Base-by-base conservation (phyloP, 148 eudicot species). In the Bassia scoparia region DNA sequence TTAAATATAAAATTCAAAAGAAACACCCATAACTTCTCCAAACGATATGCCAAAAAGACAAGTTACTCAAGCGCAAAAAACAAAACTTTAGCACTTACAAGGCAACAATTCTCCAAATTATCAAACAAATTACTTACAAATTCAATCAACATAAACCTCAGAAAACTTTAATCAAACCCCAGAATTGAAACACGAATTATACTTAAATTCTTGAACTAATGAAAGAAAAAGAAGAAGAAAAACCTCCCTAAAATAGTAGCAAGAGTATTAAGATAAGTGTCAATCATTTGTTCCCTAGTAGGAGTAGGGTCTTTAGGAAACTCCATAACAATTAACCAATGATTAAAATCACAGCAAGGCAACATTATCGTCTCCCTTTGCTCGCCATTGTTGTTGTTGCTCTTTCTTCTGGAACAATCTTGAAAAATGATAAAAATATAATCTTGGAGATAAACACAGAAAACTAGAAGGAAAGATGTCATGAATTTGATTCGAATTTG, bases 311-410 rank as follows among this genome's bases (percentile, higher is more conserved):
- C 97, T 61, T 94, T 87, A 43, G 97, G 96, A 54, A 91, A 91
- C 86, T 91, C 98, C 97, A 94, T 91, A 38, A 91, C 93, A 58
- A 94, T 88, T 18, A 94, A 84, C 97, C 97, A 94, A 74, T 94
- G 96, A 13, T 91, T 89, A 77, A 84, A 94, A 76, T 94, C 97
- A 86, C 97, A 94, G 35, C 96, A 97, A 23, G 93, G 91, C 31
- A 91, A 81, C 93, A 88, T 83, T 52, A 94, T 89, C 68, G 87
- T 89, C 67, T 89, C 96, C 74, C 90, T 88, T 31, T 82, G 85
- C 72, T 88, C 96, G 23, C 73, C 78, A 76, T 60, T 69, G 62
- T 37, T 79, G 78, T 21, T 67, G 48, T 80, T 79, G 55, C 68
- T 81, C 54, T 85, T 78, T 50, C 85, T 87, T 70, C 67, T 81